Evolutionary conservation across 2,329 filamentous ascomycete genomes (phyloP).

Genomic region (Fusarium poae): DNA sequence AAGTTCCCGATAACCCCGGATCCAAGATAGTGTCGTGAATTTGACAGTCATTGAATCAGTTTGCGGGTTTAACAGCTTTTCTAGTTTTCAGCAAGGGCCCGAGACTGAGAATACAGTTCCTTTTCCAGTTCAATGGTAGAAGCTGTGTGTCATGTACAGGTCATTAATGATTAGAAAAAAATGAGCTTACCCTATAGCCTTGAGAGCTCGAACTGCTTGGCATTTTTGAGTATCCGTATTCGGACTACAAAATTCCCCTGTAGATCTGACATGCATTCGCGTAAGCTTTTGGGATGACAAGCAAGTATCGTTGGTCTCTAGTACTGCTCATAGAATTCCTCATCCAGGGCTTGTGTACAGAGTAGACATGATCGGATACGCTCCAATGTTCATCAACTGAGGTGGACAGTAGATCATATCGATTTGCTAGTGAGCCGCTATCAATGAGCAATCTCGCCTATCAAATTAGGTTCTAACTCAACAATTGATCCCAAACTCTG

Average conservation of each 20-base stretch:
- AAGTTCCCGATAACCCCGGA: too few relatives aligned
- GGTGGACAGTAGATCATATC: neutral
- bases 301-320: neutral
- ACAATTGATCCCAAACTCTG: neutral
- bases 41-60: neutral
- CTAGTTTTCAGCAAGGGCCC: neutral
- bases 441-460: conserved; percentile 15
- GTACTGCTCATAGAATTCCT: neutral
- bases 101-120: neutral
- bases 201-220: neutral
- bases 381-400: neutral
- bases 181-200: neutral
- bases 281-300: too few relatives aligned
- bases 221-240: neutral
- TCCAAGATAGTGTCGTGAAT: neutral
- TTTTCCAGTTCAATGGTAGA: too few relatives aligned
- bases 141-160: too few relatives aligned
- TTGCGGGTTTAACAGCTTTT: rapidly evolving
- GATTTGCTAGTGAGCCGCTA: conserved; percentile 6
- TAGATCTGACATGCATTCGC: neutral
- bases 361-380: neutral
- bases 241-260: neutral
- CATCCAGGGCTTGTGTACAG: rapidly evolving
- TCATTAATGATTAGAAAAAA: too few relatives aligned
- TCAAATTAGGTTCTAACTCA: conserved; percentile 6